Evolutionary conservation across 1,139 yeast species (phyloP).

Genomic region (Blastobotrys capitulatus): DNA sequence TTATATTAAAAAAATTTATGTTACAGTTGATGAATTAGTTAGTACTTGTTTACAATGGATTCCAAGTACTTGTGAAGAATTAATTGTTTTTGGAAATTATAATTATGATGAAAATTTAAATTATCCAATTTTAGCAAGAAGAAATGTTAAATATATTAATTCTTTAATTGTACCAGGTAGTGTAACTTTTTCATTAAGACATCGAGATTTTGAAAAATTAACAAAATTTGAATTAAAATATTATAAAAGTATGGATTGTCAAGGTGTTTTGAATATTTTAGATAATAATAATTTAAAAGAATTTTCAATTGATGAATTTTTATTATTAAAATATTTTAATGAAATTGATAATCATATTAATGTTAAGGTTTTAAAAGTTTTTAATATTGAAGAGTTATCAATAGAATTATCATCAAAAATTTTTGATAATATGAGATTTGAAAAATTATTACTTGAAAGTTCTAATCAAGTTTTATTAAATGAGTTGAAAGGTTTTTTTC

Average conservation of each 20-base stretch:
- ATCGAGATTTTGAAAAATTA: conserved; percentile 1
- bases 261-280: background rate
- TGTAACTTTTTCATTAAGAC: background rate
- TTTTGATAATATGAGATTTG: too few relatives aligned
- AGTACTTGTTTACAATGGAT: conserved; percentile 6
- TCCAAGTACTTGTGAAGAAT: background rate
- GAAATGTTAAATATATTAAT: background rate
- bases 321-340: too few relatives aligned
- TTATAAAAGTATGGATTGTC: background rate
- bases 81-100: conserved; percentile 2
- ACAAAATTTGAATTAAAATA: background rate
- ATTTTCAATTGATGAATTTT: too few relatives aligned
- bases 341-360: background rate
- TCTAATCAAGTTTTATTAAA: too few relatives aligned
- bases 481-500: too few relatives aligned
- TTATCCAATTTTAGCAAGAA: background rate
- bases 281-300: too few relatives aligned
- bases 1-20: background rate
- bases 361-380: background rate
- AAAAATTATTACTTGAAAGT: too few relatives aligned
- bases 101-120: background rate
- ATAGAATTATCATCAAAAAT: too few relatives aligned
- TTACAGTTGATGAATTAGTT: conserved; percentile 1
- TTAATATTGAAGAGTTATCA: too few relatives aligned
- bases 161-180: conserved; percentile 1